A percentile compares a stretch with the other conserved stretches of the same genome.
Conservation (phyloP, 192 early-diverging fungal genomes). For the Oehlia diaphana region DNA sequence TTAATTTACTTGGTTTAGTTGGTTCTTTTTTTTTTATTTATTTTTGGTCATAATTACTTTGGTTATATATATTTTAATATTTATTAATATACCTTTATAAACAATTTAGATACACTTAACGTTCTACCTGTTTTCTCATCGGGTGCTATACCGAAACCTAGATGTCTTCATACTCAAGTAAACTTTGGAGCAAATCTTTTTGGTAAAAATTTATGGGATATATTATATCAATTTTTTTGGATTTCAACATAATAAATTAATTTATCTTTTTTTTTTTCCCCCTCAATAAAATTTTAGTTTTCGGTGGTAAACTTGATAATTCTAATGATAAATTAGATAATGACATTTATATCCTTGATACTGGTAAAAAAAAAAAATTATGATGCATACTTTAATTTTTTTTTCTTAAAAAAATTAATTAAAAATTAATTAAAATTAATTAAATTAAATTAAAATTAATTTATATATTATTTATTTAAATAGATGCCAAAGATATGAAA, state of each 20-base stretch:
- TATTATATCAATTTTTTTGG: neutral
- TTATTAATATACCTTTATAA: too few relatives aligned
- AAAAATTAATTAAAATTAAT: too few relatives aligned
- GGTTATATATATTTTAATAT: too few relatives aligned
- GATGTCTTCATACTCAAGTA: slow-evolving; percentile 43
- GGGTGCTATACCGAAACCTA: slow-evolving; percentile 41
- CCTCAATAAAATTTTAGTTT: slow-evolving; percentile 29
- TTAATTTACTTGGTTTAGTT: too few relatives aligned
- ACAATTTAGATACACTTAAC: slow-evolving; percentile 32
- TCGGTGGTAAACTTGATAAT: slow-evolving; percentile 38
- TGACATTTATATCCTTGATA: slow-evolving; percentile 42
- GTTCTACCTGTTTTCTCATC: slow-evolving; percentile 34
- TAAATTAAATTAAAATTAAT: too few relatives aligned
- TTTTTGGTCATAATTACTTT: too few relatives aligned
- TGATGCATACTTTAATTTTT: too few relatives aligned
- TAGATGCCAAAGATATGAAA: too few relatives aligned
- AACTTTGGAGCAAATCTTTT: slow-evolving; percentile 45
- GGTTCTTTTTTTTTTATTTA: too few relatives aligned
- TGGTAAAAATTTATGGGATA: slow-evolving; percentile 30
- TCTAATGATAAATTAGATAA: slow-evolving; percentile 37
- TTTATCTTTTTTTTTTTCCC: neutral
- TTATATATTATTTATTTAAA: too few relatives aligned
- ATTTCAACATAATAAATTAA: neutral
- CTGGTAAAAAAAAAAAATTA: slow-evolving; percentile 23
- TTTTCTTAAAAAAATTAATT: too few relatives aligned